Evolutionary conservation across 345 rosid species (phyloP).

Genomic region (Eucalyptus melliodora): DNA sequence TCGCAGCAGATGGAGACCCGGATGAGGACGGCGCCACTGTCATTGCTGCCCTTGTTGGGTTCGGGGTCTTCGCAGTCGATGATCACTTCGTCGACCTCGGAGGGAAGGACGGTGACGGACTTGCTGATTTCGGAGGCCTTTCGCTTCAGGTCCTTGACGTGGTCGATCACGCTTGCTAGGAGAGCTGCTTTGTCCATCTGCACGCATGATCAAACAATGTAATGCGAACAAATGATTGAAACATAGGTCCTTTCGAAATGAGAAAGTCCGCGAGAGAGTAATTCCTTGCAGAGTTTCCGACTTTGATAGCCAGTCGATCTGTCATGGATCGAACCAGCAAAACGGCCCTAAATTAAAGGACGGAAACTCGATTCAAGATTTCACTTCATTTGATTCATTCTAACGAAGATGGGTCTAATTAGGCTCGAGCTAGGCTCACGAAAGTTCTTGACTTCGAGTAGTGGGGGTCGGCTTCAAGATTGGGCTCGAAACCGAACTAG

Average conservation of each 20-base stretch:
- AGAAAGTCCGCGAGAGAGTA: not conserved
- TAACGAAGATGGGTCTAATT: not conserved
- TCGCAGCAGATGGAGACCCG: slow-evolving; percentile 72
- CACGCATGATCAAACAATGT: not conserved
- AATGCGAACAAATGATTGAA: not conserved
- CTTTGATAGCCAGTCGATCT: not conserved
- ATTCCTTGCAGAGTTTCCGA: not conserved
- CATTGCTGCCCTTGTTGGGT: not conserved
- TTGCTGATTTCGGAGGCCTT: slow-evolving; percentile 46
- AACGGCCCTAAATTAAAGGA: not conserved
- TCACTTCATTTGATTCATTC: not conserved
- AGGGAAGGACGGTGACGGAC: slow-evolving; percentile 27
- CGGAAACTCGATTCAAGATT: not conserved
- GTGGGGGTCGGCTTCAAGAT: not conserved
- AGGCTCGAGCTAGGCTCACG: not conserved
- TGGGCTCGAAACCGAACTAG: not conserved
- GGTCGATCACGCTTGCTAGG: slow-evolving; percentile 57
- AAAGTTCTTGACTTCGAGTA: not conserved
- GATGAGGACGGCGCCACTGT: not conserved
- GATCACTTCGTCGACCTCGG: slow-evolving; percentile 62
- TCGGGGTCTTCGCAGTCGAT: slow-evolving; percentile 26
- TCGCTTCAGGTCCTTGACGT: slow-evolving; percentile 57
- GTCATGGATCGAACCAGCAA: not conserved
- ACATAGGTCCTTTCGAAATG: not conserved
- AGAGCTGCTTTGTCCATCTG: slow-evolving; percentile 97